Base-by-base conservation (phyloP, 1,284 basidiomycete species). In the Blastosporella zonata region DNA sequence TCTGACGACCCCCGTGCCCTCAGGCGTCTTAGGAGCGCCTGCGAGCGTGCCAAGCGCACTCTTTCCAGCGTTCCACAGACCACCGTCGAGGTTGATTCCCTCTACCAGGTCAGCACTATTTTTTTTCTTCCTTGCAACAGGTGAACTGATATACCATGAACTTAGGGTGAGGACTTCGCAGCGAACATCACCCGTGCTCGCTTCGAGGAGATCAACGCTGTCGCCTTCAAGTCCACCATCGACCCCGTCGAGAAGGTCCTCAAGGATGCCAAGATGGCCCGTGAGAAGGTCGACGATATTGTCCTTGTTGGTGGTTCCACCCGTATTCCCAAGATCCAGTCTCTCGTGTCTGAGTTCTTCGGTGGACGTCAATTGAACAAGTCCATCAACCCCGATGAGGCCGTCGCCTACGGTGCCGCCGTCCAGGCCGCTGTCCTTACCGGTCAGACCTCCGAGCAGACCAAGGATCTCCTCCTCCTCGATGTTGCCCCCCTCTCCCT, bases 251-350 rank as follows among this genome's bases (percentile, higher is more conserved):
- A 97, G 76, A 97, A 97, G 78, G 96, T 99, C 53, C 81, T 99
- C 68, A 97, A 97, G 80, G 97, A 99, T 75, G 85, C 96, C 58
- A 99, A 98, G 84, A 96, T 99, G 73, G 73, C 92, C 61, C 88
- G 90, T 59, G 90, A 94, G 67, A 97, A 97, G 83, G 93, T 98
- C 59, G 91, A 99, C 69, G 96, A 99, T 64, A 98, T 99, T 61
- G 97, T 99, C 67, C 92, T 99, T 53, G 96, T 99, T 61, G 96
- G 97, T 79, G 95, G 97, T 61, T 99, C 97, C 49, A 99, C 97
- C 60, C 96, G 97, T 85, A 99, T 99, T 70, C 96, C 96, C 64
- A 98, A 98, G 81, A 92, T 99, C 62, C 96, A 98, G 76, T 83
- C 93, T 23, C 87, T 99, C 55, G 94, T 99, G 53, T 98, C 95